A percentile compares a stretch with the other conserved stretches of the same genome.
These are phyloP conservation scores for Albophoma yamanashiensis DNA, from an alignment of 2,329 filamentous ascomycete species.

Conservation along the genomic window DNA sequence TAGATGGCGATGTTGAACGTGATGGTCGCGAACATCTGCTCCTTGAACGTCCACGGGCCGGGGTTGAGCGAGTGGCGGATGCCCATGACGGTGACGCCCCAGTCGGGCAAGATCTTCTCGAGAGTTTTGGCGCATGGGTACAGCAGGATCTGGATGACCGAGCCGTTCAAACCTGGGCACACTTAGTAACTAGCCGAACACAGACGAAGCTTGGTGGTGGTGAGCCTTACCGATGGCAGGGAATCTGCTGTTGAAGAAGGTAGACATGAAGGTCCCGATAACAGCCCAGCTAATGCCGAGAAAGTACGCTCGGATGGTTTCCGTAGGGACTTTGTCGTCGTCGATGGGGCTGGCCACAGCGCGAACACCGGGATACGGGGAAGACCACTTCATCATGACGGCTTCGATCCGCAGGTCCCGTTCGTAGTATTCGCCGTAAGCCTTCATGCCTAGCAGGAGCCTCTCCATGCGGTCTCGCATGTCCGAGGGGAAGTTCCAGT, in stretches of 20 bases:
- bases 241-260: conserved; percentile 29
- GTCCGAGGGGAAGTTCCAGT: conserved; percentile 32
- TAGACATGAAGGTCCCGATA: conserved; percentile 20
- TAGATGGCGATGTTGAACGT: conserved; percentile 43
- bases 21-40: conserved; percentile 49
- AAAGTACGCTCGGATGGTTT: conserved; percentile 31
- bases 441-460: conserved; percentile 25
- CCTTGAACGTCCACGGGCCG: conserved; percentile 45
- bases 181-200: not conserved
- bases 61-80: conserved; percentile 36
- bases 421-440: conserved; percentile 28
- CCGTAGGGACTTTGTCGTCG: conserved; percentile 22
- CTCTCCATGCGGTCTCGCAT: conserved; percentile 29
- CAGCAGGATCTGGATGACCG: conserved; percentile 33
- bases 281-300: conserved; percentile 19
- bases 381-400: conserved; percentile 27
- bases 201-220: not conserved
- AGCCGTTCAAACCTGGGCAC: conserved; percentile 17
- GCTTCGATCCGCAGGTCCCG: conserved; percentile 29
- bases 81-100: conserved; percentile 30
- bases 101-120: conserved; percentile 31
- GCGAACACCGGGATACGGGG: conserved; percentile 30
- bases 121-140: conserved; percentile 34
- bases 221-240: conserved; percentile 18
- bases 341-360: conserved; percentile 26